phyloP scores from a whole-genome alignment of 2,329 filamentous ascomycete species.

The Onygenales sp. region DNA sequence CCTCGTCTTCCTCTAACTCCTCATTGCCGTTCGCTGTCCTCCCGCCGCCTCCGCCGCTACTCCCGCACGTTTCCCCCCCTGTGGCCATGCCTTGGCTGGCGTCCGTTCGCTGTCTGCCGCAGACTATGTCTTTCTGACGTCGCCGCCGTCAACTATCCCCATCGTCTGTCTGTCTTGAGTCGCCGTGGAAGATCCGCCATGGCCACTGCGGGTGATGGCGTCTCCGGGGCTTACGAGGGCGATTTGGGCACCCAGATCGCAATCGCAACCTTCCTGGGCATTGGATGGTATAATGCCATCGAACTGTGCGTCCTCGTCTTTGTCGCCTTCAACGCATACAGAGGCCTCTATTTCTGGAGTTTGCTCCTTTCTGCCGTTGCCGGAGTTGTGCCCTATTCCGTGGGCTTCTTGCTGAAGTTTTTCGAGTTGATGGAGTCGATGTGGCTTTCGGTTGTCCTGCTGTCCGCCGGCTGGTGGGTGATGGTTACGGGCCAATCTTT shows the following conservation, averaged over 20 bases:
- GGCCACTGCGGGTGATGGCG: conserved; percentile 20
- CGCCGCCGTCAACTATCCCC: neutral
- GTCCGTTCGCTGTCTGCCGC: neutral
- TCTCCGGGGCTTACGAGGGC: conserved; percentile 28
- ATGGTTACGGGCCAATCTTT: conserved; percentile 31
- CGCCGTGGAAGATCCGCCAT: neutral
- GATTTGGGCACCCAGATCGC: conserved; percentile 29
- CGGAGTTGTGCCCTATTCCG: conserved; percentile 37
- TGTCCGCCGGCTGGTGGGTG: conserved; percentile 27
- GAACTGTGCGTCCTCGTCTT: conserved; percentile 41
- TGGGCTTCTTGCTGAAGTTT: conserved; percentile 41
- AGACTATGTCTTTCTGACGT: neutral
- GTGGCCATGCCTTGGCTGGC: neutral
- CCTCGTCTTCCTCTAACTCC: too few relatives aligned
- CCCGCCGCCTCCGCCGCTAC: too few relatives aligned
- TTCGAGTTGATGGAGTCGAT: conserved; percentile 34
- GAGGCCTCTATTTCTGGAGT: conserved; percentile 43
- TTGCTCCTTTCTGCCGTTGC: conserved; percentile 34
- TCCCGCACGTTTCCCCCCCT: neutral
- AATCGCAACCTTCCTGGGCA: conserved; percentile 37
- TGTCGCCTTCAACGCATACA: conserved; percentile 38
- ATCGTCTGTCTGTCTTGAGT: neutral
- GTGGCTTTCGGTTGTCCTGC: conserved; percentile 25
- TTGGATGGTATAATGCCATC: conserved; percentile 42
- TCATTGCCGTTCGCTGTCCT: too few relatives aligned